A percentile compares a stretch with the other conserved stretches of the same genome.
Conservation (phyloP, 208 protist genomes). For the Leptomonas seymouri region DNA sequence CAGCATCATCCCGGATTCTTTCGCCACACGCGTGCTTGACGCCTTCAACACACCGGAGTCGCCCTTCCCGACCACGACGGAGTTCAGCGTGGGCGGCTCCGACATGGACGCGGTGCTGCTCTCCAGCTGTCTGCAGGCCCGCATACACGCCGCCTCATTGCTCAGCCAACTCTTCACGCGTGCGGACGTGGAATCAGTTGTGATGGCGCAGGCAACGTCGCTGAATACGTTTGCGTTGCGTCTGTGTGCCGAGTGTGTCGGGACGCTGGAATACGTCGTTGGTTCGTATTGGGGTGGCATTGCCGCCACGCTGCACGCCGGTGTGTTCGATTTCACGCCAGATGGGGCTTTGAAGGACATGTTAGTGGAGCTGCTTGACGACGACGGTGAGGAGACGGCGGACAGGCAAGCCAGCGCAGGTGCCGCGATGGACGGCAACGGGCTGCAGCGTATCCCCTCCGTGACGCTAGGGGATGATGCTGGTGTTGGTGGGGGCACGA, state of each 20-base stretch:
- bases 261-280: conserved; percentile 70
- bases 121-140: conserved; percentile 69
- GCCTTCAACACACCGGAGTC: conserved; percentile 68
- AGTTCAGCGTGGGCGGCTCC: conserved; percentile 50
- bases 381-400: neutral
- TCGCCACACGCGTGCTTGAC: conserved; percentile 51
- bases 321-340: conserved; percentile 69
- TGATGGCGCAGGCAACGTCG: conserved; percentile 48
- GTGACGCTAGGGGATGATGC: conserved; percentile 1
- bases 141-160: conserved; percentile 57
- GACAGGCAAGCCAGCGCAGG: neutral
- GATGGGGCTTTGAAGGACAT: conserved; percentile 43
- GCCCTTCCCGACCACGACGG: conserved; percentile 54
- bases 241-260: conserved; percentile 56
- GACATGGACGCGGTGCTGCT: conserved; percentile 75
- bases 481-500: neutral
- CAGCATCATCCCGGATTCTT: conserved; percentile 20
- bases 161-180: conserved; percentile 66
- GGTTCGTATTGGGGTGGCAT: conserved; percentile 89
- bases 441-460: conserved; percentile 32
- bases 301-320: conserved; percentile 63
- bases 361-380: conserved; percentile 34
- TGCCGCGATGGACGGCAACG: conserved; percentile 4
- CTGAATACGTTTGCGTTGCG: conserved; percentile 64
- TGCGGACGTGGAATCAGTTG: conserved; percentile 52